These are phyloP conservation scores for Penicillium odoratum DNA, from an alignment of 495 filamentous ascomycete species.

Conservation along the genomic window DNA sequence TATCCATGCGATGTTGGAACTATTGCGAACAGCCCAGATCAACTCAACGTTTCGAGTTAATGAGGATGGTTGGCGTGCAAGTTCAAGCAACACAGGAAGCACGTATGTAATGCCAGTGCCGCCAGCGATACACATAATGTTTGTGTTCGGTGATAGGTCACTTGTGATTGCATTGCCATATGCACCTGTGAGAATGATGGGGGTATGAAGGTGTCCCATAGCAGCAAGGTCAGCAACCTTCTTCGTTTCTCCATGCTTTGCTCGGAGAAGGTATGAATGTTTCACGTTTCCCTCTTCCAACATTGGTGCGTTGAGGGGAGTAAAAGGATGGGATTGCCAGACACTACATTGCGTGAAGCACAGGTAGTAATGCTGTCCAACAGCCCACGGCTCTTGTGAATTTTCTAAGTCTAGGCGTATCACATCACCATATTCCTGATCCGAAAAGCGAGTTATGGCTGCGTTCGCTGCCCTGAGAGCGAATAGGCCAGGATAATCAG, in stretches of 20 bases:
- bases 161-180: background rate
- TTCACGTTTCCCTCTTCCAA: slow-evolving; percentile 28
- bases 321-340: slow-evolving; percentile 71
- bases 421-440: background rate
- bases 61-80: slow-evolving; percentile 33
- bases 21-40: background rate
- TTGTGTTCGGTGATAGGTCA: slow-evolving; percentile 38
- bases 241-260: slow-evolving; percentile 29
- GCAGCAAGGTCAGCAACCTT: background rate
- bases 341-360: slow-evolving; percentile 59
- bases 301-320: slow-evolving; percentile 52
- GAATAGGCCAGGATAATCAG: slow-evolving; percentile 45
- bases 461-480: background rate
- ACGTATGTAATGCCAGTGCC: slow-evolving; percentile 66
- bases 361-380: slow-evolving; percentile 68
- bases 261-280: slow-evolving; percentile 64
- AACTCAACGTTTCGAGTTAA: slow-evolving; percentile 24
- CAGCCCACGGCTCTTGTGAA: slow-evolving; percentile 54
- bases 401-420: slow-evolving; percentile 54
- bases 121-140: slow-evolving; percentile 62
- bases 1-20: background rate
- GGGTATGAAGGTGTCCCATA: background rate
- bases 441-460: background rate
- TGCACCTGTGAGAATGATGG: background rate
- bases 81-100: slow-evolving; percentile 52